Evolutionary conservation across 1,284 basidiomycete species (phyloP).

Genomic region (Ganoderma multipileum): DNA sequence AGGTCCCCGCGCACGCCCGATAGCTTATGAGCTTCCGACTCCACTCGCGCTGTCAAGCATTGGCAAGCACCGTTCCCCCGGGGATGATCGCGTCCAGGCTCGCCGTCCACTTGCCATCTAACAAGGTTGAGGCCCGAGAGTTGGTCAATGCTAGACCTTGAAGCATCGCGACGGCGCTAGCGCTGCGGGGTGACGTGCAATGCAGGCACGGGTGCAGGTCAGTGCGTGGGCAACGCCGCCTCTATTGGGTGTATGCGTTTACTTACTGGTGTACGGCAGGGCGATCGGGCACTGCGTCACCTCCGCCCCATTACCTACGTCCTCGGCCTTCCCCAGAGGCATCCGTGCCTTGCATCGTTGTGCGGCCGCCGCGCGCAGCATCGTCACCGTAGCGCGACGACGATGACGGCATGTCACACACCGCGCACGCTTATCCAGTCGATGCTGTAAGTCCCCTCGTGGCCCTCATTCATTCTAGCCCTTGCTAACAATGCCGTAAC

Average conservation of each 20-base stretch:
- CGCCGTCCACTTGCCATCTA: not conserved
- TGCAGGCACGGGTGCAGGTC: not conserved
- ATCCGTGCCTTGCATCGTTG: not conserved
- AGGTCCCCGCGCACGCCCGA: not conserved
- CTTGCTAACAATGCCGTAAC: not conserved
- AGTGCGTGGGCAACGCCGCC: not conserved
- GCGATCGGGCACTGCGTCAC: not conserved
- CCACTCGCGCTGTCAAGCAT: not conserved
- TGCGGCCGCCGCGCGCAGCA: not conserved
- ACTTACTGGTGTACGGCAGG: not conserved
- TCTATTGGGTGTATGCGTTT: not conserved
- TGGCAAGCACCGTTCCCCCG: not conserved
- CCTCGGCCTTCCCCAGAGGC: not conserved
- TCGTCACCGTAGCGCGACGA: not conserved
- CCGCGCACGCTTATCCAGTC: not conserved
- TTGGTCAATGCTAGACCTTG: not conserved
- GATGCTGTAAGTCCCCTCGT: not conserved
- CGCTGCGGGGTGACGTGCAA: not conserved
- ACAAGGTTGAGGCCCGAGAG: not conserved
- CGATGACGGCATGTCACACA: constrained; percentile 1
- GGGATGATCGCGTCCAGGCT: constrained; percentile 8
- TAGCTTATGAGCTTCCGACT: constrained; percentile 2
- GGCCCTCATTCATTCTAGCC: not conserved
- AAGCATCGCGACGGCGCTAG: not conserved
- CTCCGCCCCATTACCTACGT: not conserved